A percentile compares a stretch with the other conserved stretches of the same genome.
phyloP scores from a whole-genome alignment of 2,329 filamentous ascomycete species.

The Cylindrodendrum hubeiense region DNA sequence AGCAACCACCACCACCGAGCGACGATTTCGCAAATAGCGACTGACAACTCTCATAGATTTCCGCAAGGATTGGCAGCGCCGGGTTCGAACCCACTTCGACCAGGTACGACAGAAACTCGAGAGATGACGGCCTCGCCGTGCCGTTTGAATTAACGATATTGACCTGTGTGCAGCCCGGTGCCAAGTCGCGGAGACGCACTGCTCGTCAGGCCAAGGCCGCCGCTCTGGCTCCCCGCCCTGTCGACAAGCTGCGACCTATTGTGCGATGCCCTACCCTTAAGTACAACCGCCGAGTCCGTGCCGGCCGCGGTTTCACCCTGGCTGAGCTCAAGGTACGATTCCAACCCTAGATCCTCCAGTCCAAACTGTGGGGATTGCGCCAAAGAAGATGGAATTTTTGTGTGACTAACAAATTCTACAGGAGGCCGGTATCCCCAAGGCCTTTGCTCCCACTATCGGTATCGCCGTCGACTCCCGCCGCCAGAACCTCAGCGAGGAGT shows the following conservation, averaged over 20 bases:
- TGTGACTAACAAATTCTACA: slow-evolving; percentile 58
- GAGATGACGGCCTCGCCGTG: slow-evolving; percentile 30
- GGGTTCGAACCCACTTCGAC: slow-evolving; percentile 99
- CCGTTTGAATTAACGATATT: slow-evolving; percentile 46
- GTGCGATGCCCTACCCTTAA: slow-evolving; percentile 98
- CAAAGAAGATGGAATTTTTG: slow-evolving; percentile 16
- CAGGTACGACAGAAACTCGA: slow-evolving; percentile 76
- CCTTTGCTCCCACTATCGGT: slow-evolving; percentile 94
- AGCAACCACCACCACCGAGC: slow-evolving; percentile 55
- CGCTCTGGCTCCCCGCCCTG: slow-evolving; percentile 92
- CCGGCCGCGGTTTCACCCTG: slow-evolving; percentile 97
- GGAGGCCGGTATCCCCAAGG: slow-evolving; percentile 96
- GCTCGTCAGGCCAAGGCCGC: slow-evolving; percentile 96
- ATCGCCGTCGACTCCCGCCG: slow-evolving; percentile 97
- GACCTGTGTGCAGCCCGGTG: slow-evolving; percentile 78
- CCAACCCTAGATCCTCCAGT: slow-evolving; percentile 1
- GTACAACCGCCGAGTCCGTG: slow-evolving; percentile 98
- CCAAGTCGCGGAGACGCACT: slow-evolving; percentile 92
- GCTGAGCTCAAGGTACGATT: slow-evolving; percentile 93
- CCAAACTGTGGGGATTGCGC: slow-evolving; percentile 3
- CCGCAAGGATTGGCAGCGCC: slow-evolving; percentile 99
- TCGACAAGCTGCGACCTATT: slow-evolving; percentile 96
- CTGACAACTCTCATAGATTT: slow-evolving; percentile 76
- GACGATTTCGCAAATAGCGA: slow-evolving; percentile 48
- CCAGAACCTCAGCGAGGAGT: slow-evolving; percentile 97